These are phyloP conservation scores for Verticillium dahliae DNA, from an alignment of 2,329 filamentous ascomycete genomes.

Conservation along the genomic window DNA sequence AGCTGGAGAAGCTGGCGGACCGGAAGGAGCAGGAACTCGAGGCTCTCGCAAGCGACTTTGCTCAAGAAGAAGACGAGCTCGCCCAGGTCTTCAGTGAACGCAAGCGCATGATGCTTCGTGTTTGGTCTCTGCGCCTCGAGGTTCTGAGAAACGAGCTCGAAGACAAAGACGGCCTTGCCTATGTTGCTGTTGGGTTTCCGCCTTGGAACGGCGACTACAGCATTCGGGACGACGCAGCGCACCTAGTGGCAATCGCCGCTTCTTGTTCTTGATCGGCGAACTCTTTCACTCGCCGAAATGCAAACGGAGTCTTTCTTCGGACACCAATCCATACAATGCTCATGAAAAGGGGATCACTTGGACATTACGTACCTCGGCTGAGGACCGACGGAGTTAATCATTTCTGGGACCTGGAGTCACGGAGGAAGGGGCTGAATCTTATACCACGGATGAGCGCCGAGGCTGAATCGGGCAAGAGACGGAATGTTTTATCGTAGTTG, in stretches of 20 bases:
- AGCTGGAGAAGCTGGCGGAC: slow-evolving; percentile 38
- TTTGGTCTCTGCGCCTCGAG: slow-evolving; percentile 48
- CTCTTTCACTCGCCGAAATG: background rate
- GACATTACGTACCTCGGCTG: background rate
- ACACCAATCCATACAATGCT: background rate
- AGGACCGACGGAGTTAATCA: background rate
- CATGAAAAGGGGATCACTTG: background rate
- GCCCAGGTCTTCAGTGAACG: slow-evolving; percentile 36
- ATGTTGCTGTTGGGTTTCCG: slow-evolving; percentile 29
- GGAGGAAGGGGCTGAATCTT: background rate
- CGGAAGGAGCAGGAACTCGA: slow-evolving; percentile 42
- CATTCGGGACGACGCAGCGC: background rate
- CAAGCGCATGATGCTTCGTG: slow-evolving; percentile 33
- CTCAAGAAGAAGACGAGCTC: slow-evolving; percentile 44
- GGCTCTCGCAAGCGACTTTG: slow-evolving; percentile 37
- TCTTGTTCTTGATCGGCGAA: background rate
- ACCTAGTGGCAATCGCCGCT: background rate
- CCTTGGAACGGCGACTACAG: slow-evolving; percentile 30
- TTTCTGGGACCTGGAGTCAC: background rate
- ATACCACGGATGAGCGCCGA: background rate
- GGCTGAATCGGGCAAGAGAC: background rate
- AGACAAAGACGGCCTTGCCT: slow-evolving; percentile 32
- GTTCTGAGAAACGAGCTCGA: slow-evolving; percentile 49
- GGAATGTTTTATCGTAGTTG: background rate
- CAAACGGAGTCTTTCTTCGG: background rate